phyloP scores from a whole-genome alignment of 2,329 filamentous ascomycete species.

The Stemphylium beticola region DNA sequence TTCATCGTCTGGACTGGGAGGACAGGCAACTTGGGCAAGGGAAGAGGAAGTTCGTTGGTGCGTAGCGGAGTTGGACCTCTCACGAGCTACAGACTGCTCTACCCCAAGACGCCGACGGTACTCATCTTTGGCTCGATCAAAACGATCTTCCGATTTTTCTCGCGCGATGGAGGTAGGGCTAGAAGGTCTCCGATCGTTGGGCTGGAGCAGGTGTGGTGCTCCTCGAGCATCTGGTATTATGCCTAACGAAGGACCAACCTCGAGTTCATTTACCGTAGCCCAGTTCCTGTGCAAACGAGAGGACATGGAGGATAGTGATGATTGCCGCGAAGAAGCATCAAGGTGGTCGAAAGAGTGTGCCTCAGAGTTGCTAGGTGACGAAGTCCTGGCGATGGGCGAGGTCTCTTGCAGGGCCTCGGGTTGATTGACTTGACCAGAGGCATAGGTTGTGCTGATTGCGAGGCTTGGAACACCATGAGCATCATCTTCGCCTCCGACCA shows the following conservation, averaged over 20 bases:
- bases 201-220: neutral
- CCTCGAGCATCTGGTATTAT: constrained; percentile 19
- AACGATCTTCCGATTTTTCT: constrained; percentile 40
- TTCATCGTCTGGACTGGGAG: constrained; percentile 57
- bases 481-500: constrained; percentile 64
- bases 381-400: constrained; percentile 42
- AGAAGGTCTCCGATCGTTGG: constrained; percentile 3
- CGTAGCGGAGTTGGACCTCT: constrained; percentile 28
- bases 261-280: constrained; percentile 32
- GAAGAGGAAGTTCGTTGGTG: constrained; percentile 36
- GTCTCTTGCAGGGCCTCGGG: constrained; percentile 54
- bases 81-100: constrained; percentile 39
- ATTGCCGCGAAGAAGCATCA: constrained; percentile 46
- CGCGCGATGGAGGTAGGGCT: constrained; percentile 22
- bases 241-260: constrained; percentile 28
- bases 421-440: constrained; percentile 64
- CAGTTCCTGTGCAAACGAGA: constrained; percentile 39
- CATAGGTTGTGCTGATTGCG: constrained; percentile 66
- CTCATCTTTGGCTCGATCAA: constrained; percentile 49
- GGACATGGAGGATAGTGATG: constrained; percentile 48
- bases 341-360: constrained; percentile 24
- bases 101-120: constrained; percentile 44
- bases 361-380: constrained; percentile 55
- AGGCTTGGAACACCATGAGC: constrained; percentile 70
- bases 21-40: constrained; percentile 48